Evolutionary conservation across 2,329 filamentous ascomycete species (phyloP).

Genomic region (Beauveria bassiana): DNA sequence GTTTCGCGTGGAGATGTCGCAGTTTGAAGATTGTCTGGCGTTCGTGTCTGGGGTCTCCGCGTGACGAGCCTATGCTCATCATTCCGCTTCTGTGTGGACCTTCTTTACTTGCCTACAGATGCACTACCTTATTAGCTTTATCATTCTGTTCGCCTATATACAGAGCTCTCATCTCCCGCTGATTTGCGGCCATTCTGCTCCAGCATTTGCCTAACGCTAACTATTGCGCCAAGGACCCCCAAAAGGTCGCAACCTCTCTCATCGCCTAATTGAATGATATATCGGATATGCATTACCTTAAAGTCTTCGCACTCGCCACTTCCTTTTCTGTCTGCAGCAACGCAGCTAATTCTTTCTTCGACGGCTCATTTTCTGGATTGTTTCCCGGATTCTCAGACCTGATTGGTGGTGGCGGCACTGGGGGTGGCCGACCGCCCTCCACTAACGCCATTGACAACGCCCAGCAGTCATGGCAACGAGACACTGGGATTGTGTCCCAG

Average conservation of each 20-base stretch:
- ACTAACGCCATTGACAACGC: not conserved
- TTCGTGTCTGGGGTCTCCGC: not conserved
- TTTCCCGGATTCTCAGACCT: not conserved
- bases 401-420: not conserved
- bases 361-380: too few relatives aligned
- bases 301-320: too few relatives aligned
- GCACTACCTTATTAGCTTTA: not conserved
- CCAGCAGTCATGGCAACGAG: not conserved
- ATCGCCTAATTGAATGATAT: not conserved
- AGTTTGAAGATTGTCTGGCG: not conserved
- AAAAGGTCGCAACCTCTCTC: not conserved
- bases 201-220: not conserved
- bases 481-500: not conserved
- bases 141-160: not conserved
- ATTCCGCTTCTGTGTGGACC: not conserved
- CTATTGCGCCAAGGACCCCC: too few relatives aligned
- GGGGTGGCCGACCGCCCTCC: not conserved
- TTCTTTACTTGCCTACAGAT: not conserved
- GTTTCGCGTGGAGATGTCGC: not conserved
- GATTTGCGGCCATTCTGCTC: not conserved
- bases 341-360: too few relatives aligned
- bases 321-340: too few relatives aligned
- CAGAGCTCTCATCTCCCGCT: not conserved
- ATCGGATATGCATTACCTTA: not conserved
- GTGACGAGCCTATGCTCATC: not conserved